A percentile compares a stretch with the other conserved stretches of the same genome.
Evolutionary conservation across 371 early-diverging fungal genomes (phyloP).

Genomic region (Coemansia sp.): DNA sequence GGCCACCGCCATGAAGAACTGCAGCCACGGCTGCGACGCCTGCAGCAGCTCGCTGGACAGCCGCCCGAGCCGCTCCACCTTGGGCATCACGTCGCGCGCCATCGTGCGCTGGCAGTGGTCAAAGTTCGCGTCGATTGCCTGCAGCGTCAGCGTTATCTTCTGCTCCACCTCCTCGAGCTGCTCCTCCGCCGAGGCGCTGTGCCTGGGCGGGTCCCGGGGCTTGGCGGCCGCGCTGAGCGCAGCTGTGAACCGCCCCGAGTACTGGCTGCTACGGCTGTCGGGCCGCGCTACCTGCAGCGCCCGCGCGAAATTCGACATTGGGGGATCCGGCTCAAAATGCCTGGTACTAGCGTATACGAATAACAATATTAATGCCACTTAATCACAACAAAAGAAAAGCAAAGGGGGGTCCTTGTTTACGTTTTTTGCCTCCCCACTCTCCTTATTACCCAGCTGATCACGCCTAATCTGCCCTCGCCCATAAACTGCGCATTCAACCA

Average conservation of each 20-base stretch:
- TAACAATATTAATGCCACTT: too few species aligned
- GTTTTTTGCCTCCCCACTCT: too few species aligned
- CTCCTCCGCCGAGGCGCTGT: slow-evolving; percentile 29
- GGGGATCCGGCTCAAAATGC: not conserved
- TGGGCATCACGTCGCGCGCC: slow-evolving; percentile 49
- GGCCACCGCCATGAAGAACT: slow-evolving; percentile 49
- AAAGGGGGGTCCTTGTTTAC: too few species aligned
- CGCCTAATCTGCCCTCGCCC: too few species aligned
- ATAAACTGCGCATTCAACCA: too few species aligned
- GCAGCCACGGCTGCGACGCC: slow-evolving; percentile 48
- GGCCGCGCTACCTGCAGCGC: slow-evolving; percentile 20
- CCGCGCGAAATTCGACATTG: slow-evolving; percentile 22
- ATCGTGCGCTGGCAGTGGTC: slow-evolving; percentile 49
- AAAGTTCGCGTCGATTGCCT: slow-evolving; percentile 51
- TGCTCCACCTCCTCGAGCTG: slow-evolving; percentile 48
- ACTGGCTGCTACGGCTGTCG: slow-evolving; percentile 25
- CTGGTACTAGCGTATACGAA: too few species aligned
- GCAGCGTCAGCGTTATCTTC: slow-evolving; percentile 46
- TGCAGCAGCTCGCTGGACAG: slow-evolving; percentile 46
- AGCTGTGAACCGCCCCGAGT: slow-evolving; percentile 24
- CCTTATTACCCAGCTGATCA: too few species aligned
- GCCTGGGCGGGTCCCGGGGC: not conserved
- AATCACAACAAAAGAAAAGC: too few species aligned
- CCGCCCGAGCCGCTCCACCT: slow-evolving; percentile 37
- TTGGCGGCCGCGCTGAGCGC: slow-evolving; percentile 29